Conservation (phyloP, 306 rosid species). For the Lotus japonicus region DNA sequence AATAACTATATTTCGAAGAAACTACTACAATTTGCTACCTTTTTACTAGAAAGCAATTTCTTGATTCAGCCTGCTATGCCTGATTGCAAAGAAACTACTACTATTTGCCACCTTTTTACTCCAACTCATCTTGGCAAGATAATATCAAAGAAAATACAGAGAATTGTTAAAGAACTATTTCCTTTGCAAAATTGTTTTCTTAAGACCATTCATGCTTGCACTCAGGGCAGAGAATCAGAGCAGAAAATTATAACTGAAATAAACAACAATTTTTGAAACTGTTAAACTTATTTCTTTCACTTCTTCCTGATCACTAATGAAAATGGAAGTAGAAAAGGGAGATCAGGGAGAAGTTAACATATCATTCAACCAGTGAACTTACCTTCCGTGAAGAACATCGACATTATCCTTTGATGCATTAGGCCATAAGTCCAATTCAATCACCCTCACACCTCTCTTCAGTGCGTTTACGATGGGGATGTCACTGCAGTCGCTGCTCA, state of each 20-base stretch:
- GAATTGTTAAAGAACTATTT: neutral
- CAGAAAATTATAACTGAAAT: neutral
- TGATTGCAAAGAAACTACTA: neutral
- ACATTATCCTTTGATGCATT: constrained; percentile 65
- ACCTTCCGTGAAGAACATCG: constrained; percentile 98
- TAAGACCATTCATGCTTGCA: neutral
- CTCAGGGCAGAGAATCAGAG: neutral
- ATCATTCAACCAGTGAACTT: neutral
- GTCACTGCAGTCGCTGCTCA: constrained; percentile 95
- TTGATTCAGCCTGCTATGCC: neutral
- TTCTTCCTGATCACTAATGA: neutral
- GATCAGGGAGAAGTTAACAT: neutral
- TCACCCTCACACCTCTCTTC: constrained; percentile 84
- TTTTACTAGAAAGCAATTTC: neutral
- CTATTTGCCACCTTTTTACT: neutral
- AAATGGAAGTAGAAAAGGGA: neutral
- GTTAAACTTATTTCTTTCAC: neutral
- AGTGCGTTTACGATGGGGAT: constrained; percentile 69
- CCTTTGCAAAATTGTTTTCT: neutral
- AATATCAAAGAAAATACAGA: neutral
- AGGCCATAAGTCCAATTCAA: constrained; percentile 98
- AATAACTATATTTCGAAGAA: neutral
- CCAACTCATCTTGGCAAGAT: constrained; percentile 1
- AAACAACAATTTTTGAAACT: neutral
- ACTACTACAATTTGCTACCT: too few relatives aligned